Evolutionary conservation across 1,284 basidiomycete genomes (phyloP).

Genomic region (Boletus smithii): DNA sequence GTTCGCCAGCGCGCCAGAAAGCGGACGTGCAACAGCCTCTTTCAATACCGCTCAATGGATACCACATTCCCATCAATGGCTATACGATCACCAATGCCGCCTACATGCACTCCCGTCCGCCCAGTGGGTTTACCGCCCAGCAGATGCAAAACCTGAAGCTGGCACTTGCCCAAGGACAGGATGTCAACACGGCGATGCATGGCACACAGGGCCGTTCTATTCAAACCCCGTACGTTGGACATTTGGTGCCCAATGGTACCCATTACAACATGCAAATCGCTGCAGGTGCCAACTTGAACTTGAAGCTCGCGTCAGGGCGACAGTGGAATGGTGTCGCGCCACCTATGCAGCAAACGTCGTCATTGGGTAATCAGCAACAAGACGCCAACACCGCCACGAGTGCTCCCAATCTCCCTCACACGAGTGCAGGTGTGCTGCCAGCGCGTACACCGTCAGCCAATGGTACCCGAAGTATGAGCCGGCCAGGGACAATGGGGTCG

Average conservation of each 20-base stretch:
- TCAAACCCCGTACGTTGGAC: slow-evolving; percentile 33
- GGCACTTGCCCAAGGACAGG: slow-evolving; percentile 43
- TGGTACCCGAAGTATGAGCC: slow-evolving; percentile 45
- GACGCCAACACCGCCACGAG: slow-evolving; percentile 32
- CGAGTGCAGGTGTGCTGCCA: slow-evolving; percentile 37
- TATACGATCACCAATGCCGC: slow-evolving; percentile 37
- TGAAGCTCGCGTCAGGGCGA: slow-evolving; percentile 42
- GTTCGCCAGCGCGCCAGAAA: slow-evolving; percentile 43
- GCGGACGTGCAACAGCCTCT: slow-evolving; percentile 39
- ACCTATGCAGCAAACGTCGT: slow-evolving; percentile 34
- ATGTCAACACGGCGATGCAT: slow-evolving; percentile 38
- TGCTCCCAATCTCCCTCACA: slow-evolving; percentile 29
- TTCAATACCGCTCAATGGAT: slow-evolving; percentile 41
- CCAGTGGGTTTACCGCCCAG: slow-evolving; percentile 44
- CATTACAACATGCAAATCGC: slow-evolving; percentile 38
- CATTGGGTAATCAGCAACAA: slow-evolving; percentile 24
- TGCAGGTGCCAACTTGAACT: slow-evolving; percentile 33
- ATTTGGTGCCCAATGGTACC: slow-evolving; percentile 35
- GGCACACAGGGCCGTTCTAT: slow-evolving; percentile 33
- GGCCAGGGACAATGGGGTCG: slow-evolving; percentile 31
- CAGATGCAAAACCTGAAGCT: slow-evolving; percentile 56
- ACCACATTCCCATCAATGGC: slow-evolving; percentile 46
- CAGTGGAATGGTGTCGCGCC: slow-evolving; percentile 38
- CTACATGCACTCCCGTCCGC: slow-evolving; percentile 33
- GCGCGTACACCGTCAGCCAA: slow-evolving; percentile 55